Conservation (phyloP, 2,329 filamentous ascomycete genomes). For the Aspergillus proliferans region DNA sequence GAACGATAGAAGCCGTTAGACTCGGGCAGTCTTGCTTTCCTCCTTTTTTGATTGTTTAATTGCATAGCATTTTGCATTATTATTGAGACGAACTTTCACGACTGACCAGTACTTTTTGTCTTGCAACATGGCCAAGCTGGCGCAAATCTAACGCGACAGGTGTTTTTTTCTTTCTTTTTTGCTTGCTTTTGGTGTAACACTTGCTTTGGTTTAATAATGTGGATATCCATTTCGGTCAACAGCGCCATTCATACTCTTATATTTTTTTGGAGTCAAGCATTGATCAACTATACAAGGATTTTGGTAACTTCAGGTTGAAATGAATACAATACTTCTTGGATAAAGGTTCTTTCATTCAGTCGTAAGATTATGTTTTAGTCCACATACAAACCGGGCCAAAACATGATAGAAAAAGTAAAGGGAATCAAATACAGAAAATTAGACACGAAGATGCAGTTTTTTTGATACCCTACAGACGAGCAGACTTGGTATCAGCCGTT, state of each 20-base stretch:
- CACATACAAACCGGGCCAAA: background rate
- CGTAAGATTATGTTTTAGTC: no score
- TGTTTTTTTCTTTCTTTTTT: background rate
- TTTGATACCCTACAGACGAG: constrained; percentile 21
- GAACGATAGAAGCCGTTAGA: background rate
- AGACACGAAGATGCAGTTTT: background rate
- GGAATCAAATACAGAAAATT: background rate
- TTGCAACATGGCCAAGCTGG: background rate
- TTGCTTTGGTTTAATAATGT: background rate
- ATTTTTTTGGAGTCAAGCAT: background rate
- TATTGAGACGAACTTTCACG: background rate
- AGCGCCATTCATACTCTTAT: background rate
- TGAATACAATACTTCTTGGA: background rate
- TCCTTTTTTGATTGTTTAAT: background rate
- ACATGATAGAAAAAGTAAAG: background rate
- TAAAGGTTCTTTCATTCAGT: background rate
- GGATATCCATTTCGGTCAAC: background rate
- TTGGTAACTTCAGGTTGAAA: background rate
- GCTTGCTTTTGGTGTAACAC: background rate
- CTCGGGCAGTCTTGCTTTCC: no score
- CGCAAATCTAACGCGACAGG: background rate
- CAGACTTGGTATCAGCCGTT: constrained; percentile 13
- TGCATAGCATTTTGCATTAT: background rate
- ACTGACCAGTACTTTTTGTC: background rate
- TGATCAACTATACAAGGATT: no score